Evolutionary conservation across 768 basidiomycete genomes (phyloP).

Genomic region (Guyanaporus albipodus): DNA sequence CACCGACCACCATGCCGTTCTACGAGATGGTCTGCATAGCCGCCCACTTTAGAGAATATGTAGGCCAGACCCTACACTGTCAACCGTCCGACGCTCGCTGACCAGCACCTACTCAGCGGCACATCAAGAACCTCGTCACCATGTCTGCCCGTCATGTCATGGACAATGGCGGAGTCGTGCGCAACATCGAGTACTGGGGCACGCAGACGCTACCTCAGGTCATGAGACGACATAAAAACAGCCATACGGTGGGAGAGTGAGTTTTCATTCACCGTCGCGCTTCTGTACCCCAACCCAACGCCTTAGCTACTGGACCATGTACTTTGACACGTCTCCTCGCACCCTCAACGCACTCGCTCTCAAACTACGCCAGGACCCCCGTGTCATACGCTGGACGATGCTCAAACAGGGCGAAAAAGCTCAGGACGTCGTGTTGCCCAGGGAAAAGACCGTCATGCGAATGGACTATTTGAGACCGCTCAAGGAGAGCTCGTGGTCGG

Average conservation of each 20-base stretch:
- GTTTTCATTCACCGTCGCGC: slow-evolving; percentile 31
- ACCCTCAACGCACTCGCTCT: slow-evolving; percentile 61
- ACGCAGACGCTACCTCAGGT: slow-evolving; percentile 67
- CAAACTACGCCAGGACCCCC: slow-evolving; percentile 73
- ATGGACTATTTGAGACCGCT: slow-evolving; percentile 22
- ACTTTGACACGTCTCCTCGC: slow-evolving; percentile 82
- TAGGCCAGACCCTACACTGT: slow-evolving; percentile 44
- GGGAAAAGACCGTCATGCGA: slow-evolving; percentile 40
- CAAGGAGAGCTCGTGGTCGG: slow-evolving; percentile 27
- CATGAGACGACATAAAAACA: slow-evolving; percentile 61
- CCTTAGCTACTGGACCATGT: slow-evolving; percentile 82
- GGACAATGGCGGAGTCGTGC: slow-evolving; percentile 75
- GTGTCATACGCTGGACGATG: slow-evolving; percentile 79
- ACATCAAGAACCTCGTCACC: slow-evolving; percentile 71
- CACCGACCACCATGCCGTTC: slow-evolving; percentile 78
- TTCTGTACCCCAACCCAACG: slow-evolving; percentile 4
- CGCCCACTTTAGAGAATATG: slow-evolving; percentile 70
- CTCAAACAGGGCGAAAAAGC: slow-evolving; percentile 73
- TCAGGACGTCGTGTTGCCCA: slow-evolving; percentile 59
- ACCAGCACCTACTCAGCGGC: slow-evolving; percentile 50
- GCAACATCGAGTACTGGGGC: slow-evolving; percentile 74
- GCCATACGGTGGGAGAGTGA: slow-evolving; percentile 69
- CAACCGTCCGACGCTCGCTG: background rate
- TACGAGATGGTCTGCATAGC: slow-evolving; percentile 87
- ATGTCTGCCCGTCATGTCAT: slow-evolving; percentile 70